These are phyloP conservation scores for Macrotyloma uniflorum DNA, from an alignment of 306 rosid genomes.

Conservation along the genomic window DNA sequence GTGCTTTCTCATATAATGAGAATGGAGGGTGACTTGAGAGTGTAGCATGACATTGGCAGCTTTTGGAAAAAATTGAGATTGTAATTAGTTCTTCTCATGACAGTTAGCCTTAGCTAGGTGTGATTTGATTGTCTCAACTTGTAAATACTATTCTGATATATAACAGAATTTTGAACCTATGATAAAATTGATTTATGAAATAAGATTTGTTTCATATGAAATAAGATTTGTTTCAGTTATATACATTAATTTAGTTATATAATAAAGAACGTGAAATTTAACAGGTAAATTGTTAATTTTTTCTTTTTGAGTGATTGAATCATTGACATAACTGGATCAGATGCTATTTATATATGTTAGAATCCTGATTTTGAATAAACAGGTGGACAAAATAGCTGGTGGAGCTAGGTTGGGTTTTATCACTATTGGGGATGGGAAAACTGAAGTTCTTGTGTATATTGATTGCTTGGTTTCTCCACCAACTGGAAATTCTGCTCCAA, in stretches of 20 bases:
- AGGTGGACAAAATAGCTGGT: slow-evolving; percentile 88
- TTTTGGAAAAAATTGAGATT: neutral
- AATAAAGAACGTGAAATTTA: too few species aligned
- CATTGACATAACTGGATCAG: neutral
- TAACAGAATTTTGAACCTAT: too few species aligned
- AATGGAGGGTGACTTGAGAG: neutral
- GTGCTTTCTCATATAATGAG: too few species aligned
- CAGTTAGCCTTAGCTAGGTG: too few species aligned
- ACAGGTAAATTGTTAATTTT: neutral
- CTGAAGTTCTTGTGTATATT: slow-evolving; percentile 82
- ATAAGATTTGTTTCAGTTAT: too few species aligned
- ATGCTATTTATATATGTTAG: neutral
- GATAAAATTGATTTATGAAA: too few species aligned
- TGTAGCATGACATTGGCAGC: neutral
- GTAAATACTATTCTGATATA: neutral
- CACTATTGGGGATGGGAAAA: slow-evolving; percentile 74
- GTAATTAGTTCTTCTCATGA: neutral
- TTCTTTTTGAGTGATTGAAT: neutral
- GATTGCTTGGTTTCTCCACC: slow-evolving; percentile 81
- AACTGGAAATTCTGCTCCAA: slow-evolving; percentile 58
- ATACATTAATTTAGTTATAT: too few species aligned
- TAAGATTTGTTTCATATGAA: too few species aligned
- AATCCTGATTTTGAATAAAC: slow-evolving; percentile 33
- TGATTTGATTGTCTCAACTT: neutral
- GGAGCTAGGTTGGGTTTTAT: slow-evolving; percentile 92